Evolutionary conservation across 306 rosid genomes (phyloP), one percentile per base, ranked within the genome.

Genomic region (Ziziphus jujuba): DNA sequence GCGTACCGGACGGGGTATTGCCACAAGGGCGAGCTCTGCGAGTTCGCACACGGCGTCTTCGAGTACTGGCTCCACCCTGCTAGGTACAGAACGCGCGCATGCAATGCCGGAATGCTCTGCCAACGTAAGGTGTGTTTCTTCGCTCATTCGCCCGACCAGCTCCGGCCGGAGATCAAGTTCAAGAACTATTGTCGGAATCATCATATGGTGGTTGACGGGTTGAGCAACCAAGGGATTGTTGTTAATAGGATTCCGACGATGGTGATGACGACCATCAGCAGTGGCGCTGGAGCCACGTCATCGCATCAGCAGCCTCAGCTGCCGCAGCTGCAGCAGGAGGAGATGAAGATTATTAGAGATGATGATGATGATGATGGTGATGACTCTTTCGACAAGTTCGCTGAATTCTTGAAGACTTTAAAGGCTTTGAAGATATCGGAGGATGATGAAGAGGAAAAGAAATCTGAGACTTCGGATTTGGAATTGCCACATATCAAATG

Each of bases 1-100:
- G 70, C 78, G 0, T 84, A 66, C 44, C 85, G 88, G 0, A 58
- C 56, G 54, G 85, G 83, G 3, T 34, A 48, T 33, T 84, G 88
- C 72, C 45, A 6, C 21, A 75, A 69, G 48, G 79, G 88, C 7
- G 84, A 80, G 19, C 12, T 36, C 33, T 84, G 88, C 47, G 81
- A 77, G 22, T 74, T 68, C 70, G 81, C 88, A 7, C 88, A 84
- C 69, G 85, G 88, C 15, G 81, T 84, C 6, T 84, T 84, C 64
- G 88, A 84, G 84, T 80, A 67, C 57, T 84, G 88, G 88, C 83
- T 84, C 11, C 88, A 84, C 70, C 88, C 88, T 5, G 54, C 67
- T 11, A 69, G 81, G 54, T 82, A 82, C 67, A 81, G 87, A 20
- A 82, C 87, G 9, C 87, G 84, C 31, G 69, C 72, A 0, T 82